These are phyloP conservation scores for Nakazawaea anatomiae DNA, from an alignment of 805 yeast species.

Conservation along the genomic window DNA sequence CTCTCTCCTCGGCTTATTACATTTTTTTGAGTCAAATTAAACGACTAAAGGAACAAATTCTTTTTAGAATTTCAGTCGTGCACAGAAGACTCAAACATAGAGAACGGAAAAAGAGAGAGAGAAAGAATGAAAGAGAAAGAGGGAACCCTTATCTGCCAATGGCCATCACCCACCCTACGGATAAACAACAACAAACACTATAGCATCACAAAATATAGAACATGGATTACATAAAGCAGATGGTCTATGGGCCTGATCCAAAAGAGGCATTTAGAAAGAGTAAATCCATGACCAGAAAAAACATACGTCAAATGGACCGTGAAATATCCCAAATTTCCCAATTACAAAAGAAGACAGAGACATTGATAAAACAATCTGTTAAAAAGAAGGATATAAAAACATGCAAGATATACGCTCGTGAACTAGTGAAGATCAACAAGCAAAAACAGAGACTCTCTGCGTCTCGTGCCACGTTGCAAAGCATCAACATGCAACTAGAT, in stretches of 20 bases:
- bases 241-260: constrained; percentile 96
- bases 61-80: no score
- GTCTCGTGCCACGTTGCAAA: constrained; percentile 80
- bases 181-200: no score
- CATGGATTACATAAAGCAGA: constrained; percentile 83
- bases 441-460: constrained; percentile 70
- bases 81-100: no score
- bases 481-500: constrained; percentile 82
- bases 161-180: no score
- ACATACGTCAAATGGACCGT: constrained; percentile 78
- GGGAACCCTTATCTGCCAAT: neutral
- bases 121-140: no score
- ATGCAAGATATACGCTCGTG: constrained; percentile 78
- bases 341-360: constrained; percentile 69
- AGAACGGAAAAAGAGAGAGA: no score
- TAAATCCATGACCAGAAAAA: constrained; percentile 42
- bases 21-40: no score
- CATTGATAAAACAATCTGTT: constrained; percentile 67
- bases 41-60: no score
- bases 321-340: constrained; percentile 57
- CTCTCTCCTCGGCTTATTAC: no score
- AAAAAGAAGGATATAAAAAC: constrained; percentile 70
- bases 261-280: constrained; percentile 40
- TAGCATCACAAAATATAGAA: neutral
- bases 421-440: constrained; percentile 63